phyloP scores from a whole-genome alignment of 108 stramenopile genomes.

The Nitzschia putrida region DNA sequence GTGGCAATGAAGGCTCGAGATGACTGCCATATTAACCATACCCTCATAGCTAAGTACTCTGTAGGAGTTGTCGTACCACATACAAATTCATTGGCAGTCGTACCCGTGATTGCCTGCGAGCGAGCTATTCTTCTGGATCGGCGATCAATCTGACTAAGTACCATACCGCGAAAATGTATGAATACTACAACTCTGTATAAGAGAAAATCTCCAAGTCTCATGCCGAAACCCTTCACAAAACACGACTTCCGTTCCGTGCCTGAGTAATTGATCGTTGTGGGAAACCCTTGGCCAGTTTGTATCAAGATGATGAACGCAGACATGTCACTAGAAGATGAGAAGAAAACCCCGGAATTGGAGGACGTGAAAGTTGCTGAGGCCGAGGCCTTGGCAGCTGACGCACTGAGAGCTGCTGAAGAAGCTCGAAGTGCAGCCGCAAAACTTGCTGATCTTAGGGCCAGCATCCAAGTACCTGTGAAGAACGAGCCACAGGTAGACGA shows the following conservation, averaged over 20 bases:
- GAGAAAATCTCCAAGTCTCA: neutral
- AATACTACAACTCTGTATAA: neutral
- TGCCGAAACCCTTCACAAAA: neutral
- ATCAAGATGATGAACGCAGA: neutral
- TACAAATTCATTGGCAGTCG: neutral
- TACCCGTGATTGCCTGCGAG: neutral
- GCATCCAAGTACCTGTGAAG: neutral
- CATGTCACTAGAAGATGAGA: conserved; percentile 10
- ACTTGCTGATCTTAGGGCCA: conserved; percentile 6
- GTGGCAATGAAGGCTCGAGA: no score
- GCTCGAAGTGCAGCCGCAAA: conserved; percentile 8
- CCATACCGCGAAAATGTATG: neutral
- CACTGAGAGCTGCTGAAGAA: conserved; percentile 19
- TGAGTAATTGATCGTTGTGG: neutral
- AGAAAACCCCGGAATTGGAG: conserved; percentile 2
- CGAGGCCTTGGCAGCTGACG: conserved; percentile 13
- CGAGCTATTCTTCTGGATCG: neutral
- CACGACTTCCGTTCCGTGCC: neutral
- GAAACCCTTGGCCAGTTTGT: neutral
- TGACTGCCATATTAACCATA: no score
- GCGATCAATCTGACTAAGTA: neutral
- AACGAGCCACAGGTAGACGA: neutral
- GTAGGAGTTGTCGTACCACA: no score
- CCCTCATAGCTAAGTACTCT: no score
- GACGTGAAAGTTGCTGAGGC: conserved; percentile 16